phyloP scores from a whole-genome alignment of 169 alveolate genomes.

The Cryptosporidium meleagridis region DNA sequence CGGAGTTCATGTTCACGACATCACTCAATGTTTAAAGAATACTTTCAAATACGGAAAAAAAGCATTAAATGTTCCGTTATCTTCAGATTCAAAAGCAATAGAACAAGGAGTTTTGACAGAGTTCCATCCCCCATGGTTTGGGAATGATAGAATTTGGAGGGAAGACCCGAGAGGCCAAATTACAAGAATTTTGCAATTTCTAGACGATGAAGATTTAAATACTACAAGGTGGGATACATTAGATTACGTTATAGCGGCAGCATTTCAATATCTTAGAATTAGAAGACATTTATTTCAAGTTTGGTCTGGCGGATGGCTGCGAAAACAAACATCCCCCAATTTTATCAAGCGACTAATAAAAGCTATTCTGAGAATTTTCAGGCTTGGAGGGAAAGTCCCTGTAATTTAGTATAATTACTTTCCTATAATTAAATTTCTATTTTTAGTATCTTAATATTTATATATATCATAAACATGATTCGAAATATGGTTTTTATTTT shows the following conservation, averaged over 20 bases:
- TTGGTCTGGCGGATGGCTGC: constrained; percentile 70
- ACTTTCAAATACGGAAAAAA: constrained; percentile 37
- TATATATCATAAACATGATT: constrained; percentile 4
- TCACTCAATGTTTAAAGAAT: constrained; percentile 37
- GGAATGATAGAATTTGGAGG: constrained; percentile 38
- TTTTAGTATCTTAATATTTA: neutral
- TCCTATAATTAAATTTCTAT: constrained; percentile 22
- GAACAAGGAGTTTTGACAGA: neutral
- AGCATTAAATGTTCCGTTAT: neutral
- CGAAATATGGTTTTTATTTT: constrained; percentile 20
- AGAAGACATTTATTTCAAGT: constrained; percentile 56
- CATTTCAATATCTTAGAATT: constrained; percentile 54
- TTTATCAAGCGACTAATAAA: constrained; percentile 29
- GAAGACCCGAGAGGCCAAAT: constrained; percentile 50
- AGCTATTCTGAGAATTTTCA: constrained; percentile 22
- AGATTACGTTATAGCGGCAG: constrained; percentile 60
- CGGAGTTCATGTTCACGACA: constrained; percentile 53
- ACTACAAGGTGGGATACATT: constrained; percentile 65
- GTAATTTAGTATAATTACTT: neutral
- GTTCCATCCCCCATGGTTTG: constrained; percentile 57
- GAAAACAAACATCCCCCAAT: constrained; percentile 55
- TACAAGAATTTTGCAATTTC: constrained; percentile 58
- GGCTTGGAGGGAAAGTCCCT: constrained; percentile 60
- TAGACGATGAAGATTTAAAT: constrained; percentile 64
- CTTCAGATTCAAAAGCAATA: neutral